These are phyloP conservation scores for Lepidium campestre DNA, from an alignment of 441 rosid genomes.

Conservation along the genomic window DNA sequence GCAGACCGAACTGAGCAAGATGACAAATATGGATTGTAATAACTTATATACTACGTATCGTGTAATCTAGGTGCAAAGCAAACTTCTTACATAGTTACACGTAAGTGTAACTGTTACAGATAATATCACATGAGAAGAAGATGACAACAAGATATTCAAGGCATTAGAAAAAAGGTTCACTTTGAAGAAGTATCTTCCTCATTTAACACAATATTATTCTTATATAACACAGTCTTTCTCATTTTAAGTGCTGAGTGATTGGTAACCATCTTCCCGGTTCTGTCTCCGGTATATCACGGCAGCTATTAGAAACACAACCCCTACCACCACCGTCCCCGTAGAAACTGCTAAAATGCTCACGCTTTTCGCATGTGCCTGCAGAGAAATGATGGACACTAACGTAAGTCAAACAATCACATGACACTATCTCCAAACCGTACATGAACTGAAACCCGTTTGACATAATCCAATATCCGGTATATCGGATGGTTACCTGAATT, in stretches of 20 bases:
- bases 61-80: background rate
- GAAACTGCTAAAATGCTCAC: conserved; percentile 4
- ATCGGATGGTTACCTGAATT: conserved; percentile 33
- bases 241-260: conserved; percentile 28
- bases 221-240: background rate
- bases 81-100: background rate
- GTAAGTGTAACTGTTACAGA: conserved; percentile 11
- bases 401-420: background rate
- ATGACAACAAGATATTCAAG: background rate
- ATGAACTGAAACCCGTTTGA: background rate
- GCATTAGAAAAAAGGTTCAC: background rate
- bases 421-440: background rate
- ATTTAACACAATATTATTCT: no score
- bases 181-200: background rate
- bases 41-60: background rate
- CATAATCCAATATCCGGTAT: background rate
- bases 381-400: background rate
- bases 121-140: background rate
- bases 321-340: conserved; percentile 26
- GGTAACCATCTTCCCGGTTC: conserved; percentile 39
- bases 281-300: conserved; percentile 23
- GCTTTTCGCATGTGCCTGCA: conserved; percentile 9
- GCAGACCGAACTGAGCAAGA: background rate
- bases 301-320: conserved; percentile 22
- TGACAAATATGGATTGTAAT: background rate